Conservation (phyloP, 2,329 filamentous ascomycete genomes). For the Scedosporium dehoogii region DNA sequence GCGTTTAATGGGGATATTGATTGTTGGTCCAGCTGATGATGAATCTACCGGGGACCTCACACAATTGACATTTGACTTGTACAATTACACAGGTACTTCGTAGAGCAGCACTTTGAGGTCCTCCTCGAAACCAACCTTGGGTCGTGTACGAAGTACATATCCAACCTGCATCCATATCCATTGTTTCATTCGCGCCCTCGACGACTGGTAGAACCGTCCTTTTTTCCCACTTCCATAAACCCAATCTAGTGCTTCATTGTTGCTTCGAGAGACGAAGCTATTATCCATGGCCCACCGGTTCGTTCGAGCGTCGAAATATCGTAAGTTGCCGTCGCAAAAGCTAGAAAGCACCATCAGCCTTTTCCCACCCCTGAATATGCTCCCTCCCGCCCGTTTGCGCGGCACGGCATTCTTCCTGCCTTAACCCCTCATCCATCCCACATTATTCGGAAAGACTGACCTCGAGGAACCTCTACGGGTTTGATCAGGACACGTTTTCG, state of each 20-base stretch:
- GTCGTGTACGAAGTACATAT: no score
- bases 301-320: constrained; percentile 60
- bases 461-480: constrained; percentile 16
- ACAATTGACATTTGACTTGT: no score
- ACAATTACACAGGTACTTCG: no score
- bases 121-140: no score
- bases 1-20: no score
- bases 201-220: neutral
- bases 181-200: neutral
- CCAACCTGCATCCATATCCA: neutral
- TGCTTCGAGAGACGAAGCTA: neutral
- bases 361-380: neutral
- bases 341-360: neutral
- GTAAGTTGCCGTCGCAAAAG: constrained; percentile 32
- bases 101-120: no score
- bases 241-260: constrained; percentile 2
- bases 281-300: constrained; percentile 49
- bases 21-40: no score
- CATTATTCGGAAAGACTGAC: constrained; percentile 12
- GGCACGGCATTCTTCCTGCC: neutral
- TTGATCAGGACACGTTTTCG: constrained; percentile 85
- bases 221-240: neutral
- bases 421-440: constrained; percentile 12
- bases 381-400: neutral
- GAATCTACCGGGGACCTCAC: no score